These are phyloP conservation scores for Daldinia sp. DNA, from an alignment of 2,329 filamentous ascomycete genomes.

Conservation along the genomic window DNA sequence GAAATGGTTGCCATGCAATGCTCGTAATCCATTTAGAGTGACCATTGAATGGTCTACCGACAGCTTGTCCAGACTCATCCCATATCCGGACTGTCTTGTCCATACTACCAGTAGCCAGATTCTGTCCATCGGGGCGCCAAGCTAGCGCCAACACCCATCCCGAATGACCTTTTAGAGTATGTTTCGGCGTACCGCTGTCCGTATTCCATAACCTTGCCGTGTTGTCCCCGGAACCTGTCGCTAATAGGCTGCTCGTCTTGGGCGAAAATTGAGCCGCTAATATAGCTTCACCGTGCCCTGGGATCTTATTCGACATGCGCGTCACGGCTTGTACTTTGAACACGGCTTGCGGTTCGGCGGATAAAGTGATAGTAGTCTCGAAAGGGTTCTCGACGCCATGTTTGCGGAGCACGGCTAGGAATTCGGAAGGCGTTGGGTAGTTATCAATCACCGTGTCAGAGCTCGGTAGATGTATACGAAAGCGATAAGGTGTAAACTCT, in stretches of 20 bases:
- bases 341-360: constrained; percentile 84
- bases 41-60: constrained; percentile 80
- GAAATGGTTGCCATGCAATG: constrained; percentile 93
- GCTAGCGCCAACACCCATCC: constrained; percentile 90
- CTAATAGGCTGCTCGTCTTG: constrained; percentile 78
- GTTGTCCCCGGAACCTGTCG: constrained; percentile 90
- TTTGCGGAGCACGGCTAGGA: constrained; percentile 65
- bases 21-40: constrained; percentile 91
- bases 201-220: constrained; percentile 96
- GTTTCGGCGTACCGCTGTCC: constrained; percentile 88
- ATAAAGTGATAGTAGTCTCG: constrained; percentile 67
- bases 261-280: constrained; percentile 89
- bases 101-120: constrained; percentile 90
- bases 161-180: constrained; percentile 87
- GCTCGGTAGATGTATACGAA: constrained; percentile 69
- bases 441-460: constrained; percentile 66
- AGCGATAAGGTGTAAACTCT: constrained; percentile 71
- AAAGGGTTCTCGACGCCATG: constrained; percentile 70
- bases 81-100: constrained; percentile 92
- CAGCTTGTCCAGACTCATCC: constrained; percentile 82
- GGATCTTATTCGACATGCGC: constrained; percentile 87
- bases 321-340: constrained; percentile 94
- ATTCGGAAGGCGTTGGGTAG: constrained; percentile 63
- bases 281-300: constrained; percentile 92
- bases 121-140: constrained; percentile 85